Conservation (phyloP, 2,329 filamentous ascomycete genomes). For the Fusarium graminum region DNA sequence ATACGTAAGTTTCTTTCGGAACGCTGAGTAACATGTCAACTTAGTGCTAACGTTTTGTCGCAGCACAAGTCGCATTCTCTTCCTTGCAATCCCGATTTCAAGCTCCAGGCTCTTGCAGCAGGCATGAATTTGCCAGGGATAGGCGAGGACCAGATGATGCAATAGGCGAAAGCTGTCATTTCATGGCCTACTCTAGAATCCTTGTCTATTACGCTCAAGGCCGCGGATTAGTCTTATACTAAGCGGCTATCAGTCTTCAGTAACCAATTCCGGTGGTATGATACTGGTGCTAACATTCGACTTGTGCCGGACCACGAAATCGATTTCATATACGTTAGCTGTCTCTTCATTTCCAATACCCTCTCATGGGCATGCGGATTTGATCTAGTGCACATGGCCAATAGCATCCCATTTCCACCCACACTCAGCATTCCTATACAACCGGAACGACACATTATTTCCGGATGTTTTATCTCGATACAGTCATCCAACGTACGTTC, state of each 20-base stretch:
- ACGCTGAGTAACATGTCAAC: not conserved
- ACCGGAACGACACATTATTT: conserved; percentile 16
- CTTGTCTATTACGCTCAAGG: not conserved
- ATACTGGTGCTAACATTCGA: conserved; percentile 15
- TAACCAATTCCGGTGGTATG: conserved; percentile 11
- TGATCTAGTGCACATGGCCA: conserved; percentile 21
- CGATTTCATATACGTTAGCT: conserved; percentile 19
- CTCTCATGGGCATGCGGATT: conserved; percentile 15
- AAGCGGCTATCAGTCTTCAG: not conserved
- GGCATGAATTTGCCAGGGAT: conserved; percentile 60
- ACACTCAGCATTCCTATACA: not conserved
- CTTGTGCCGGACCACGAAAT: conserved; percentile 39
- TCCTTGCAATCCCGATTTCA: conserved; percentile 86
- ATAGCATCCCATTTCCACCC: conserved; percentile 31
- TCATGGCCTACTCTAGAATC: not conserved
- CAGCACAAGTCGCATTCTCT: conserved; percentile 85
- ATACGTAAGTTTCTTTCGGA: conserved; percentile 71
- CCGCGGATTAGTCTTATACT: not conserved
- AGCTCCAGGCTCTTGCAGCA: conserved; percentile 60
- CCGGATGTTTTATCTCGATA: conserved; percentile 10
- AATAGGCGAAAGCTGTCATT: conserved; percentile 38
- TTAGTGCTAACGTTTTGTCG: conserved; percentile 51
- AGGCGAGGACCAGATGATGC: conserved; percentile 60
- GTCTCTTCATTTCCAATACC: conserved; percentile 41
- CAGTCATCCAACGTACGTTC: conserved; percentile 25